These are phyloP conservation scores for Claviceps sp. DNA, from an alignment of 2,329 filamentous ascomycete genomes.

Conservation along the genomic window DNA sequence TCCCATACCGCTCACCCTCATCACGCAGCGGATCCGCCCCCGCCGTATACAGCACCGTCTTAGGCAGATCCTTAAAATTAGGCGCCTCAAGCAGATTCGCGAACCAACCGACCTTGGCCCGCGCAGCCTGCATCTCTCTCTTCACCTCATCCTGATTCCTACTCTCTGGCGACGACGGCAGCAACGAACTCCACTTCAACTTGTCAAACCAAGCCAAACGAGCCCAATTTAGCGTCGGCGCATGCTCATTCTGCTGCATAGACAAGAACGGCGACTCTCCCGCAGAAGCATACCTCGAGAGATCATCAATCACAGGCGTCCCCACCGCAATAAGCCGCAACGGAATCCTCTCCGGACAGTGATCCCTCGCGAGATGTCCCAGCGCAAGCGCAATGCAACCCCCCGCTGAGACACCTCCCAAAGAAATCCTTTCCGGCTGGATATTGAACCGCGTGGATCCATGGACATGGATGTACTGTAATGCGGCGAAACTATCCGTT, in stretches of 20 bases:
- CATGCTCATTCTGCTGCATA: conserved; percentile 27
- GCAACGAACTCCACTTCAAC: conserved; percentile 17
- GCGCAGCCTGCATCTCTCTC: conserved; percentile 6
- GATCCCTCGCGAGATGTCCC: conserved; percentile 28
- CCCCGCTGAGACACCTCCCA: conserved; percentile 33
- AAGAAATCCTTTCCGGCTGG: conserved; percentile 22
- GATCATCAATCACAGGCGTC: conserved; percentile 27
- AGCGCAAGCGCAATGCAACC: conserved; percentile 25
- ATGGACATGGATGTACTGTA: conserved; percentile 24
- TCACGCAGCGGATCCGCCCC: conserved; percentile 32
- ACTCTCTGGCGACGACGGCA: neutral
- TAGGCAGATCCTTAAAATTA: conserved; percentile 19
- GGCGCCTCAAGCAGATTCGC: conserved; percentile 23
- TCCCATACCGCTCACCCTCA: conserved; percentile 34
- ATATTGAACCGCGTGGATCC: conserved; percentile 25
- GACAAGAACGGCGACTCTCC: conserved; percentile 25
- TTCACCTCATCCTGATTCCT: too few species aligned
- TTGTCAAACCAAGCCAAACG: conserved; percentile 28
- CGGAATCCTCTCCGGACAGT: conserved; percentile 15
- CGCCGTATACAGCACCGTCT: conserved; percentile 28
- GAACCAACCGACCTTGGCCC: conserved; percentile 13
- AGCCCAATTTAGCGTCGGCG: conserved; percentile 30
- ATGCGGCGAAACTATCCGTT: conserved; percentile 33
- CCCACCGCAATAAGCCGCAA: conserved; percentile 25
- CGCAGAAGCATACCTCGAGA: conserved; percentile 21